Base-by-base conservation (phyloP, 148 eudicot species). In the Camellia lanceoleosa region DNA sequence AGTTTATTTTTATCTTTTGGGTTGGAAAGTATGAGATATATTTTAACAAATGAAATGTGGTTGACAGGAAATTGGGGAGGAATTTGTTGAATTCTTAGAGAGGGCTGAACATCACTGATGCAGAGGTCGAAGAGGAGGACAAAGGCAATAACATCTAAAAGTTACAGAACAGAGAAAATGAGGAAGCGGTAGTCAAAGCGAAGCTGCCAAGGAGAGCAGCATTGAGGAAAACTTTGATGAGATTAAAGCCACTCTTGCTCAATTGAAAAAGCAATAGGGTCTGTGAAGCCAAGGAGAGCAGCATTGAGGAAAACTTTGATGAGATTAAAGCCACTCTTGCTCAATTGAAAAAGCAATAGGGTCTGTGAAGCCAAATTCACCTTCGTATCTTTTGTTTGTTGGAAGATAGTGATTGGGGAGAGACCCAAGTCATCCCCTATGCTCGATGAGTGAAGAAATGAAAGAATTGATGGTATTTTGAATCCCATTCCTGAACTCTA, bases 71-170 rank as follows among this genome's bases (percentile, higher is more conserved):
- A 94, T 97, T 49, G 99, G 99, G 56, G 99, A 94, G 86, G 99
- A 97, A 78, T 92, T 97, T 83, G 99, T 94, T 60, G 98, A 92
- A 87, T 97, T 94, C 85, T 85, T 97, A 74, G 99, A 97, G 86
- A 82, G 99, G 92, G 79, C 89, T 97, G 54, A 97, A 91, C 86
- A 92, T 92, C 55, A 80, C 67, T 30, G 91, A 92, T 71, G 75
- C 74, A 3, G 88, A 87, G 43, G 73, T 7, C 2, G 85, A 84
- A 75, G 84, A 82, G 4, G 77, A 78, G 5, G 69, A 80, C 65
- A 83, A 73, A 18, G 70, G 41, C 38, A 73, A 76, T 74, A 47
- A 47, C 88, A 58, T 80, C 47, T 52, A 75, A 76, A 82, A 64
- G 55, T 71, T 71, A 78, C 60, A 82, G 77, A 72, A 75, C 85